Evolutionary conservation across 75 land plant species (phyloP).

Genomic region (Picea glauca): DNA sequence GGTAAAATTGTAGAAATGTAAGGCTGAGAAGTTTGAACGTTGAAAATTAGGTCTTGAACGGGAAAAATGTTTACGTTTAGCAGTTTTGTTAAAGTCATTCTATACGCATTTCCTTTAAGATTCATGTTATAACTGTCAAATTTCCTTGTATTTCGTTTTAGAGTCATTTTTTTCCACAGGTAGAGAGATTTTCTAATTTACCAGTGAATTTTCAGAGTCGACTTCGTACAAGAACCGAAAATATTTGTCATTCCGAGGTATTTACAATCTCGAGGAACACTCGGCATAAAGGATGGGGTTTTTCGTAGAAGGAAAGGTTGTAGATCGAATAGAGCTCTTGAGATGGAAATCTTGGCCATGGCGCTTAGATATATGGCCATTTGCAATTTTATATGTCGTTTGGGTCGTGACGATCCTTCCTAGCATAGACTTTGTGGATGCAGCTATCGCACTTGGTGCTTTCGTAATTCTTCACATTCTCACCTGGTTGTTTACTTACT

Average conservation of each 20-base stretch:
- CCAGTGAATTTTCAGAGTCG: not conserved
- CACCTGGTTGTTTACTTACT: slow-evolving; percentile 77
- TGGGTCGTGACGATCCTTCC: slow-evolving; percentile 62
- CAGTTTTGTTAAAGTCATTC: not conserved
- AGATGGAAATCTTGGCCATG: slow-evolving; percentile 54
- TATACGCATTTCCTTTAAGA: not conserved
- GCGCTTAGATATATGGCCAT: slow-evolving; percentile 94
- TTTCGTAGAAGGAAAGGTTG: slow-evolving; percentile 82
- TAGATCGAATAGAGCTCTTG: slow-evolving; percentile 73
- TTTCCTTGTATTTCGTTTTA: not conserved
- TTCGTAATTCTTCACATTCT: slow-evolving; percentile 63
- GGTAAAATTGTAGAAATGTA: not conserved
- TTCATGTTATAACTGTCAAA: not conserved
- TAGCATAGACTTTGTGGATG: slow-evolving; percentile 65
- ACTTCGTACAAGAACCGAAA: not conserved
- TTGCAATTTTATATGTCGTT: slow-evolving; percentile 55
- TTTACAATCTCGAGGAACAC: not conserved
- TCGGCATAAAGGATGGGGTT: slow-evolving; percentile 32
- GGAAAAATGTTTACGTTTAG: not conserved
- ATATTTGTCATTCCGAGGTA: not conserved
- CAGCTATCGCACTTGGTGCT: slow-evolving; percentile 62
- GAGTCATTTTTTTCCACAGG: not conserved
- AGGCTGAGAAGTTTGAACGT: not conserved
- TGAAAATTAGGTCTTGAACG: not conserved
- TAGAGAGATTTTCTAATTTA: not conserved